phyloP scores from a whole-genome alignment of 768 basidiomycete species.

The Mycena vitilis region DNA sequence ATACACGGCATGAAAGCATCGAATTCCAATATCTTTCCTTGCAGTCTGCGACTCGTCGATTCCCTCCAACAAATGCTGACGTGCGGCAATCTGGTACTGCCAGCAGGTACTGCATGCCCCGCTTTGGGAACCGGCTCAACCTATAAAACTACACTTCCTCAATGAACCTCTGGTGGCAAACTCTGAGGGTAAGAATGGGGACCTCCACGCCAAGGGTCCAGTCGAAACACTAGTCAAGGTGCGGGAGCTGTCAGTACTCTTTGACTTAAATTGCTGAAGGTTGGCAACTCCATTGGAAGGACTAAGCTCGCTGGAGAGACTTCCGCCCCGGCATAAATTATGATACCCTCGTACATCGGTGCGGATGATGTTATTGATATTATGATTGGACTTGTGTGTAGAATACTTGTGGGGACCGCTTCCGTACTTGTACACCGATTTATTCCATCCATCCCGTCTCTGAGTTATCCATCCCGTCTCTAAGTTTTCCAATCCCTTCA shows the following conservation, averaged over 20 bases:
- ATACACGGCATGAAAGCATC: too few species aligned
- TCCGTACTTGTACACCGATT: conserved; percentile 9
- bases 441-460: not conserved
- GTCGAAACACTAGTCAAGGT: conserved; percentile 81
- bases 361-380: conserved; percentile 12
- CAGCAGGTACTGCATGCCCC: too few species aligned
- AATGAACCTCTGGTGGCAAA: conserved; percentile 63
- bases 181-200: conserved; percentile 47
- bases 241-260: not conserved
- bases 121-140: too few species aligned
- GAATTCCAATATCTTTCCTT: too few species aligned
- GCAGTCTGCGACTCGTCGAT: too few species aligned
- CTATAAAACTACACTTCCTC: too few species aligned
- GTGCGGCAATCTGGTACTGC: too few species aligned
- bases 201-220: conserved; percentile 37
- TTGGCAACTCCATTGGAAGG: conserved; percentile 50
- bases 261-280: conserved; percentile 38
- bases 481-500: conserved; percentile 3
- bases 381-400: conserved; percentile 21
- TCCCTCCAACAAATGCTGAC: too few species aligned
- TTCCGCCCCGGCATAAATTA: conserved; percentile 12
- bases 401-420: conserved; percentile 21
- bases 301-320: too few species aligned
- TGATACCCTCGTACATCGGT: not conserved
- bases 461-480: not conserved